These are phyloP conservation scores for Russula virescens DNA, from an alignment of 768 basidiomycete species.

Conservation along the genomic window DNA sequence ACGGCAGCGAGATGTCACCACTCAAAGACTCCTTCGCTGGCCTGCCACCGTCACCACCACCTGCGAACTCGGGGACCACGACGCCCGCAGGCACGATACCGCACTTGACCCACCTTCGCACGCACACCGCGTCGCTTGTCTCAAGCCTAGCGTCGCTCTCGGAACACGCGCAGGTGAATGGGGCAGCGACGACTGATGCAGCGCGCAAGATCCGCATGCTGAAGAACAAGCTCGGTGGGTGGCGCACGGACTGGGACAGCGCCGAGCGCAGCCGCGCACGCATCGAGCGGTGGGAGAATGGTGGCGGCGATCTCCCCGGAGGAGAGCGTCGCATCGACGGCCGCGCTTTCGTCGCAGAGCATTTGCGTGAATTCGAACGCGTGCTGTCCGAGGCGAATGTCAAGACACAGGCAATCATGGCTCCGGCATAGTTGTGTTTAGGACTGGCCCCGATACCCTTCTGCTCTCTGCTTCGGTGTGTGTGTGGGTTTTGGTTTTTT, in stretches of 20 bases:
- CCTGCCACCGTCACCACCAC: conserved; percentile 38
- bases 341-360: conserved; percentile 67
- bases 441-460: neutral
- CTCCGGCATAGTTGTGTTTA: conserved; percentile 41
- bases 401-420: conserved; percentile 82
- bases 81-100: conserved; percentile 57
- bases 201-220: conserved; percentile 81
- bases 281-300: conserved; percentile 80
- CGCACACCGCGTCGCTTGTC: conserved; percentile 68
- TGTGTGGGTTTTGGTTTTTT: conserved; percentile 1
- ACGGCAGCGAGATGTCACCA: conserved; percentile 42
- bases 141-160: conserved; percentile 71
- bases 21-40: conserved; percentile 50
- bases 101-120: conserved; percentile 65
- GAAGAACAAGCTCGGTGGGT: conserved; percentile 76
- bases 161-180: conserved; percentile 85
- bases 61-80: conserved; percentile 42
- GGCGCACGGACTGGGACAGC: conserved; percentile 78
- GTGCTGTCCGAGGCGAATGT: conserved; percentile 65
- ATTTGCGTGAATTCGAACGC: conserved; percentile 66
- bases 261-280: conserved; percentile 71
- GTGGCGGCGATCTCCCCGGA: conserved; percentile 47
- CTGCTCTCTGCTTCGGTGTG: neutral
- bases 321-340: conserved; percentile 54
- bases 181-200: conserved; percentile 78